Conservation (phyloP, 139 green algal genomes). For the Chlamydomonas sp. region DNA sequence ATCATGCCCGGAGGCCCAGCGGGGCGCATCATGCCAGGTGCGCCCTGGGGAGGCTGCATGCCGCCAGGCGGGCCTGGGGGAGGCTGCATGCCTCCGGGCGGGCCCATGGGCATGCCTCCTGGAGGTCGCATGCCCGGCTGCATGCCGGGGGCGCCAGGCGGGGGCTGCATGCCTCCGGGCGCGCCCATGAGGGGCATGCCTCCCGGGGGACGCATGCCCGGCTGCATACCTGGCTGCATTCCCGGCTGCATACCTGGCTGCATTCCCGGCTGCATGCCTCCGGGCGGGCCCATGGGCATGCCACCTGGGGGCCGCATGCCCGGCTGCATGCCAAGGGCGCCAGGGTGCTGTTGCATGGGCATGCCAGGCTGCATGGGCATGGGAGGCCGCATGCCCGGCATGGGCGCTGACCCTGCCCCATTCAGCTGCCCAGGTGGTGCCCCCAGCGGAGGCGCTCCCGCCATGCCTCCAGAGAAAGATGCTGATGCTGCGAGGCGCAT, state of each 20-base stretch:
- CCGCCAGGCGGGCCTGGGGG: background rate
- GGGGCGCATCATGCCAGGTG: conserved; percentile 15
- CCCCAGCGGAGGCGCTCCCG: too few relatives aligned
- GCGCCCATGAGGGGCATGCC: background rate
- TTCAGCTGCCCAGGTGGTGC: too few relatives aligned
- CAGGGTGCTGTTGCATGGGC: too few relatives aligned
- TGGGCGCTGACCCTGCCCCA: too few relatives aligned
- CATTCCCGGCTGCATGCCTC: background rate
- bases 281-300: background rate
- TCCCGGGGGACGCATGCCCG: conserved; percentile 5
- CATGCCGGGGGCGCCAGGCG: background rate
- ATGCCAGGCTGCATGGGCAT: too few relatives aligned
- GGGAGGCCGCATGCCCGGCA: too few relatives aligned
- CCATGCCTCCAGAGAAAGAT: too few relatives aligned
- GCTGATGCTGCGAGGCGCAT: too few relatives aligned
- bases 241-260: too few relatives aligned
- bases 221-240: too few relatives aligned
- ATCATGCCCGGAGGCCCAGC: conserved; percentile 3
- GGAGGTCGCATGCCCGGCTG: conserved; percentile 10
- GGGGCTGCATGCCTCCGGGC: background rate
- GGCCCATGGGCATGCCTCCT: conserved; percentile 1
- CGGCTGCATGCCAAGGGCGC: too few relatives aligned
- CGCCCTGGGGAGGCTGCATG: background rate
- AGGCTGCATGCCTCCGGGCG: background rate
- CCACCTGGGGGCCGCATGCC: conserved; percentile 1